A percentile compares a stretch with the other conserved stretches of the same genome.
phyloP scores from a whole-genome alignment of 2,329 filamentous ascomycete species.

The Stachybotrys elegans region DNA sequence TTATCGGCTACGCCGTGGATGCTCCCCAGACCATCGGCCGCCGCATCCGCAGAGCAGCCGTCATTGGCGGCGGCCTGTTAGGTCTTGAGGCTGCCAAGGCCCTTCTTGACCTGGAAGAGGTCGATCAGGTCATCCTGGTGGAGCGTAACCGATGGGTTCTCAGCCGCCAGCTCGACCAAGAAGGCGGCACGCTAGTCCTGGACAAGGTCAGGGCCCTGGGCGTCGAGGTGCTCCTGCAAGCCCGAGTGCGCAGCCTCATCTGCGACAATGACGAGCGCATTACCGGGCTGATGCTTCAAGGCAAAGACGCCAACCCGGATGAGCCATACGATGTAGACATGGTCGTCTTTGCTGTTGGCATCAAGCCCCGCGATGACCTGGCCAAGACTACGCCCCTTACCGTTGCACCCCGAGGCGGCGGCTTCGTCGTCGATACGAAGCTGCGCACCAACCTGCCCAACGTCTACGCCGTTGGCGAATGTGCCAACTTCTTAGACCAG shows the following conservation, averaged over 20 bases:
- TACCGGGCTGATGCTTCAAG: slow-evolving; percentile 71
- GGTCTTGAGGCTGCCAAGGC: slow-evolving; percentile 88
- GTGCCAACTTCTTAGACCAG: slow-evolving; percentile 82
- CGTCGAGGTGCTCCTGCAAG: slow-evolving; percentile 73
- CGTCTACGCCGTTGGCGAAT: slow-evolving; percentile 87
- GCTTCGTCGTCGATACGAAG: slow-evolving; percentile 64
- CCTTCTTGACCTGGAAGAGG: slow-evolving; percentile 79
- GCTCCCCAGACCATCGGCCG: slow-evolving; percentile 63
- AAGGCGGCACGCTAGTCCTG: slow-evolving; percentile 76
- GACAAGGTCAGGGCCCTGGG: slow-evolving; percentile 76
- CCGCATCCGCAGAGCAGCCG: slow-evolving; percentile 33
- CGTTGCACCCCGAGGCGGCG: slow-evolving; percentile 67
- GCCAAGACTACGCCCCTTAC: slow-evolving; percentile 65
- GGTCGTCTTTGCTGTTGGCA: slow-evolving; percentile 86
- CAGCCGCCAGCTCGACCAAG: slow-evolving; percentile 73
- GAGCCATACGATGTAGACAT: slow-evolving; percentile 72
- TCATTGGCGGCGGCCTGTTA: slow-evolving; percentile 79
- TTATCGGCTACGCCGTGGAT: slow-evolving; percentile 67
- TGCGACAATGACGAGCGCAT: slow-evolving; percentile 64
- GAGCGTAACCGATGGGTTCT: slow-evolving; percentile 81
- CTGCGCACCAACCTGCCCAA: slow-evolving; percentile 66
- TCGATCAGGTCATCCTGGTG: slow-evolving; percentile 68
- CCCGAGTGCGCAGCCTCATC: slow-evolving; percentile 67
- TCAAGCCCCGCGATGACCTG: slow-evolving; percentile 74
- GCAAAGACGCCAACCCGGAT: slow-evolving; percentile 42